Conservation (phyloP, 306 rosid genomes). For the Malus asiatica region DNA sequence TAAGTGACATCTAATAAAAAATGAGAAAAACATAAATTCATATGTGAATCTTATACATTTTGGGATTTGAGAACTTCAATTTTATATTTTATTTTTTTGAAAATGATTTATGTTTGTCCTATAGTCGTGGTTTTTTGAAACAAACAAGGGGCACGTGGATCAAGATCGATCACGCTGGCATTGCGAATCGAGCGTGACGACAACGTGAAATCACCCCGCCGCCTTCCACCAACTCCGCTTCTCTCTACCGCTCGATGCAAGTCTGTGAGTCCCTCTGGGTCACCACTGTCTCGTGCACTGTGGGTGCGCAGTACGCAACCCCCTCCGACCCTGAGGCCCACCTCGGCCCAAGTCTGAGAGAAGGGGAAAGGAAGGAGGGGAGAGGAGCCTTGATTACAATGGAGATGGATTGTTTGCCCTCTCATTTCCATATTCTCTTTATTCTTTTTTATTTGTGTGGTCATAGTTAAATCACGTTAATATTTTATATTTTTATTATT, state of each 20-base stretch:
- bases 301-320: conserved; percentile 16
- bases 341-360: background rate
- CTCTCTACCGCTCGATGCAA: background rate
- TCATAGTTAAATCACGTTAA: too few relatives aligned
- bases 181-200: conserved; percentile 55
- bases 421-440: too few relatives aligned
- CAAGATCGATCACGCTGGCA: conserved; percentile 31
- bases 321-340: background rate
- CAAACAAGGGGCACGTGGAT: conserved; percentile 25
- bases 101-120: background rate
- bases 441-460: too few relatives aligned
- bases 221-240: conserved; percentile 33
- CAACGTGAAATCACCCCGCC: conserved; percentile 35
- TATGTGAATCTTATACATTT: background rate
- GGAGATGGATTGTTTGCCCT: too few relatives aligned
- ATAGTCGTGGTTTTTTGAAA: background rate
- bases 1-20: accelerated
- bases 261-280: background rate
- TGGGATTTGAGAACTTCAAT: background rate
- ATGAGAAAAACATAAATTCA: too few relatives aligned
- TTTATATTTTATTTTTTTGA: too few relatives aligned
- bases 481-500: too few relatives aligned
- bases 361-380: background rate
- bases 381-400: conserved; percentile 13
- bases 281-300: background rate